Percentiles rank a stretch among this genome's conserved stretches.
phyloP scores from a whole-genome alignment of 768 basidiomycete species.

The Calvatia gigantea region DNA sequence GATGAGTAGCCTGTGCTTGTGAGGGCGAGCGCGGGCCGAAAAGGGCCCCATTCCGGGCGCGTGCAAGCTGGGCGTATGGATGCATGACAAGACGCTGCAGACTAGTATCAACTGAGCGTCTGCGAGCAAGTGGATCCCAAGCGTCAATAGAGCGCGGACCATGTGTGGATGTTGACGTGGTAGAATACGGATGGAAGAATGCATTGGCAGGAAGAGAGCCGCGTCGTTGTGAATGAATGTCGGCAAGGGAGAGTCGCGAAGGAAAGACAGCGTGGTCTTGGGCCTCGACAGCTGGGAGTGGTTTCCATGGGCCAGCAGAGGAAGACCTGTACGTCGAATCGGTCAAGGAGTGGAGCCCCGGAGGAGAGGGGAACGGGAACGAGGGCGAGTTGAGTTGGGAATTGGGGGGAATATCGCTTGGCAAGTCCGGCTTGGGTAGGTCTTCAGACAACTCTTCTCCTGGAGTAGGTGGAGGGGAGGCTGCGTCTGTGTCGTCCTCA shows the following conservation, averaged over 20 bases:
- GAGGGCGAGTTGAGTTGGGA: constrained; percentile 23
- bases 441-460: constrained; percentile 14
- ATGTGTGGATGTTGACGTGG: constrained; percentile 21
- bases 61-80: constrained; percentile 46
- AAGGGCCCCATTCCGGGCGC: constrained; percentile 48
- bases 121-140: constrained; percentile 38
- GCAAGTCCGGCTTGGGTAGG: neutral
- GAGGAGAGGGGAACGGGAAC: constrained; percentile 32
- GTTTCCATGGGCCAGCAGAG: constrained; percentile 21
- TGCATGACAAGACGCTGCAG: constrained; percentile 47
- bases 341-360: constrained; percentile 38
- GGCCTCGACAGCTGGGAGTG: constrained; percentile 32
- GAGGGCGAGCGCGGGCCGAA: constrained; percentile 32
- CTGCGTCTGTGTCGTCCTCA: constrained; percentile 4
- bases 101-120: constrained; percentile 45
- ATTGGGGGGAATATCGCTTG: neutral
- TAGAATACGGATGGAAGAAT: constrained; percentile 27
- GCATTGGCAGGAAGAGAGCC: constrained; percentile 53
- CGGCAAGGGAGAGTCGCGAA: constrained; percentile 30
- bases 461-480: constrained; percentile 4
- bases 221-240: constrained; percentile 38
- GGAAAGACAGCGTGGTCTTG: constrained; percentile 31
- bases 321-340: constrained; percentile 15
- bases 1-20: constrained; percentile 21
- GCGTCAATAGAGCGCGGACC: constrained; percentile 37